Percentiles rank a stretch among this genome's conserved stretches.
Evolutionary conservation across 176 grass and related monocot species (phyloP).

Genomic region (Bromus sterilis): DNA sequence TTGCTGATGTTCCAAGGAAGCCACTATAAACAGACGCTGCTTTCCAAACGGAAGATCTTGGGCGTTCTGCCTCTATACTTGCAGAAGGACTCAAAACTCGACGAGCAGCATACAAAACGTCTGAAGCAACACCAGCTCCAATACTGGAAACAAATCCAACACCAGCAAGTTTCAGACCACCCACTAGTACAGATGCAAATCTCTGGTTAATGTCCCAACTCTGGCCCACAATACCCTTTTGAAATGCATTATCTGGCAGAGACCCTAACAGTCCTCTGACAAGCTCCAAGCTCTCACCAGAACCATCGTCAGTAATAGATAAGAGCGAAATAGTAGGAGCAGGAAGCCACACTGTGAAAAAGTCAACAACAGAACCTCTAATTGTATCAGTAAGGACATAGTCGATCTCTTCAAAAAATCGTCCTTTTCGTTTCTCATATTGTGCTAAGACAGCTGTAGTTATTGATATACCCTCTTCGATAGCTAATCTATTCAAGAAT

Average conservation of each 20-base stretch:
- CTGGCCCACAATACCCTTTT: slow-evolving; percentile 70
- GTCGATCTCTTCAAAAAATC: slow-evolving; percentile 87
- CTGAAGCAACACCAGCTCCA: slow-evolving; percentile 89
- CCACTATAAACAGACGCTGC: slow-evolving; percentile 71
- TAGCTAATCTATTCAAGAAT: slow-evolving; percentile 84
- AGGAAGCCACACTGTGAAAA: slow-evolving; percentile 98
- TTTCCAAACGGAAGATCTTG: slow-evolving; percentile 75
- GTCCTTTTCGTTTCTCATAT: slow-evolving; percentile 88
- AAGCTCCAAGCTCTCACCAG: slow-evolving; percentile 68
- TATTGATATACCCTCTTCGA: slow-evolving; percentile 92
- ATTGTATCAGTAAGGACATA: slow-evolving; percentile 96
- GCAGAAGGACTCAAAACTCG: slow-evolving; percentile 54
- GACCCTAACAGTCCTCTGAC: slow-evolving; percentile 76
- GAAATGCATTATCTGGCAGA: slow-evolving; percentile 95
- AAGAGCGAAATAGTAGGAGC: slow-evolving; percentile 94
- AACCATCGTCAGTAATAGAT: slow-evolving; percentile 63
- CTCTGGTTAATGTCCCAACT: slow-evolving; percentile 80
- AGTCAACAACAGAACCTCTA: slow-evolving; percentile 95
- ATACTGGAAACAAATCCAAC: slow-evolving; percentile 94
- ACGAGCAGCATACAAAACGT: slow-evolving; percentile 53
- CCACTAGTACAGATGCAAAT: slow-evolving; percentile 77
- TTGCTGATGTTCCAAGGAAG: slow-evolving; percentile 95
- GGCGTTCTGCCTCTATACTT: slow-evolving; percentile 24
- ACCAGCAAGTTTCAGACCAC: slow-evolving; percentile 82
- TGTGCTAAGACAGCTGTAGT: slow-evolving; percentile 85